Evolutionary conservation across 1,284 basidiomycete species (phyloP), one percentile per base, ranked within the genome.

Genomic region (Xanthoconium separans): DNA sequence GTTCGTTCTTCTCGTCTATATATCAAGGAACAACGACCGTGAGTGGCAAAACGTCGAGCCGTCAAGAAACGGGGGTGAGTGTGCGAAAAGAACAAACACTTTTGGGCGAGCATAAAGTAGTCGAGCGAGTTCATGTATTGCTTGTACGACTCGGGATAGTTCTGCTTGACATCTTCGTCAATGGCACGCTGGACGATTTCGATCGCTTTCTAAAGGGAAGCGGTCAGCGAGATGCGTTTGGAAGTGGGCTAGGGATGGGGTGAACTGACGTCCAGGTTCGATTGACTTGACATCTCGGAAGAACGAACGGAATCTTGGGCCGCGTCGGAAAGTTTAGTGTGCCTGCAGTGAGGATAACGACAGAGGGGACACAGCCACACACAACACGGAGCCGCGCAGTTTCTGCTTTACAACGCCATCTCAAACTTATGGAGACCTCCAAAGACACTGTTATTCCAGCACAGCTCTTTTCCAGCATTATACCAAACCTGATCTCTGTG

Each of bases 111-210:
- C 90, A 98, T 95, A 73, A 99, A 99, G 75, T 97, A 99, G 71
- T 99, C 96, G 55, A 99, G 82, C 4, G 93, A 84, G 79, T 98
- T 97, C 76, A 92, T 90, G 73, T 94, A 95, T 62, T 88, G 85
- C 76, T 93, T 95, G 82, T 93, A 96, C 18, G 95, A 95, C 68
- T 96, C 94, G 43, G 84, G 77, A 74, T 98, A 99, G 74, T 98
- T 93, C 73, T 93, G 89, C 71, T 95, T 95, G 61, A 84, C 82
- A 76, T 99, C 96, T 64, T 93, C 91, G 62, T 98, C 95, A 70
- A 98, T 98, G 51, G 96, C 96, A 63, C 86, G 84, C 74, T 96
- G 92, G 43, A 98, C 95, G 59, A 98, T 86, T 67, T 94, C 91
- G 67, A 98, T 95, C 34, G 95, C 96, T 71, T 89, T 89, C 95